These are phyloP conservation scores for Trypanosoma mega DNA, from an alignment of 208 protist genomes.

Conservation along the genomic window DNA sequence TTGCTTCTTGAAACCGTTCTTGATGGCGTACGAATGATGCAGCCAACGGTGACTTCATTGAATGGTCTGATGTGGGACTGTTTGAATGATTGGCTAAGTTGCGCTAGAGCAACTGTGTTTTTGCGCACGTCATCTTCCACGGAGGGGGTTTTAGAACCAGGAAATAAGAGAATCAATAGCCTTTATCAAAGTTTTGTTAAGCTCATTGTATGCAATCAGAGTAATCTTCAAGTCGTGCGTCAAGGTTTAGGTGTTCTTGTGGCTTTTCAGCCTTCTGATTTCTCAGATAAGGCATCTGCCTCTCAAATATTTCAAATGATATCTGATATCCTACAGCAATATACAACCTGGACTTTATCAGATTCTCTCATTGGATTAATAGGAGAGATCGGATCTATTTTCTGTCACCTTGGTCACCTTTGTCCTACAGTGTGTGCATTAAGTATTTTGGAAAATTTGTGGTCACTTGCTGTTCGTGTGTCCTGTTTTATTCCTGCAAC, in stretches of 20 bases:
- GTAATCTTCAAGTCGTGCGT: slow-evolving; percentile 20
- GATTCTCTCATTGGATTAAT: slow-evolving; percentile 9
- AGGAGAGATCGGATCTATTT: slow-evolving; percentile 24
- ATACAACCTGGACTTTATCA: slow-evolving; percentile 4
- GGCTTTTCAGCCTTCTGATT: slow-evolving; percentile 16
- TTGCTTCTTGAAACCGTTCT: slow-evolving; percentile 37
- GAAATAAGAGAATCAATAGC: slow-evolving; percentile 7
- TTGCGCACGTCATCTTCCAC: not conserved
- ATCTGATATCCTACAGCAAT: slow-evolving; percentile 14
- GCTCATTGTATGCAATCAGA: slow-evolving; percentile 12
- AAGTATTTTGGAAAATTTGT: slow-evolving; percentile 31
- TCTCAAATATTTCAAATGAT: slow-evolving; percentile 29
- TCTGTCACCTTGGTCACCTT: slow-evolving; percentile 14
- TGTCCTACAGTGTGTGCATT: slow-evolving; percentile 15
- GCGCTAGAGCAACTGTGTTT: slow-evolving; percentile 5
- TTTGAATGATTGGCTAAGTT: slow-evolving; percentile 16
- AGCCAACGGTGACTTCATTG: slow-evolving; percentile 7
- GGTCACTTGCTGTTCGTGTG: slow-evolving; percentile 29
- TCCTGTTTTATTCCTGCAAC: slow-evolving; percentile 34
- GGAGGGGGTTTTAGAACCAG: not conserved
- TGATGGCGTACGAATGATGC: slow-evolving; percentile 20
- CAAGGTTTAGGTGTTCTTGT: slow-evolving; percentile 15
- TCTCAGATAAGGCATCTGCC: not conserved
- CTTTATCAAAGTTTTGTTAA: slow-evolving; percentile 23
- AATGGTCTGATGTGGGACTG: slow-evolving; percentile 9